Conservation (phyloP, 768 basidiomycete species). For the Trametes gibbosa region DNA sequence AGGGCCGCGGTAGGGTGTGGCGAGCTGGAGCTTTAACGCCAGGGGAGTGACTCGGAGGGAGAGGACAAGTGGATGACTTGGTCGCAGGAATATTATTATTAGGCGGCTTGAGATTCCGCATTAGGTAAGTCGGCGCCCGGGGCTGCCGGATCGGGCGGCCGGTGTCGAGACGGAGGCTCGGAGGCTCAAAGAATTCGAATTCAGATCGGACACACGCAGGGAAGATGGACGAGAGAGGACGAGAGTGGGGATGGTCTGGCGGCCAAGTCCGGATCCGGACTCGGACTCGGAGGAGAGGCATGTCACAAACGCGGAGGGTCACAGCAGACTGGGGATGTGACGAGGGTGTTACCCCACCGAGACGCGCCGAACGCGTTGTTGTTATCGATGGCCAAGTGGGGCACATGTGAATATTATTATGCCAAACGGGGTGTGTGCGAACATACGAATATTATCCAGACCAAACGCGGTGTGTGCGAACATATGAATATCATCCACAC, state of each 20-base stretch:
- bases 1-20: neutral
- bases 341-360: neutral
- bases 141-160: neutral
- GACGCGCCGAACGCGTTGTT: slow-evolving; percentile 12
- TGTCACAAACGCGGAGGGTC: slow-evolving; percentile 21
- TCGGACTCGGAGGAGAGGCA: neutral
- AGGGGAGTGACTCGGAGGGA: slow-evolving; percentile 7
- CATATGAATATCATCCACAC: neutral
- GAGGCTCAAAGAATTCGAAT: too few species aligned
- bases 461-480: neutral
- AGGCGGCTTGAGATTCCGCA: too few species aligned
- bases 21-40: neutral
- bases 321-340: slow-evolving; percentile 10
- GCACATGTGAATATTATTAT: too few species aligned
- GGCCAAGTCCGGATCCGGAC: neutral
- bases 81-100: too few species aligned
- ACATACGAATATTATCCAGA: neutral
- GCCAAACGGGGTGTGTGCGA: neutral
- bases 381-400: slow-evolving; percentile 13
- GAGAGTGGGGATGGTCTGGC: neutral
- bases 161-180: too few species aligned
- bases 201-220: too few species aligned
- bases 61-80: neutral
- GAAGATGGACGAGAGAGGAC: too few species aligned
- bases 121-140: slow-evolving; percentile 9